Base-by-base conservation (phyloP, 2,329 filamentous ascomycete species). In the Orbilia quercus region DNA sequence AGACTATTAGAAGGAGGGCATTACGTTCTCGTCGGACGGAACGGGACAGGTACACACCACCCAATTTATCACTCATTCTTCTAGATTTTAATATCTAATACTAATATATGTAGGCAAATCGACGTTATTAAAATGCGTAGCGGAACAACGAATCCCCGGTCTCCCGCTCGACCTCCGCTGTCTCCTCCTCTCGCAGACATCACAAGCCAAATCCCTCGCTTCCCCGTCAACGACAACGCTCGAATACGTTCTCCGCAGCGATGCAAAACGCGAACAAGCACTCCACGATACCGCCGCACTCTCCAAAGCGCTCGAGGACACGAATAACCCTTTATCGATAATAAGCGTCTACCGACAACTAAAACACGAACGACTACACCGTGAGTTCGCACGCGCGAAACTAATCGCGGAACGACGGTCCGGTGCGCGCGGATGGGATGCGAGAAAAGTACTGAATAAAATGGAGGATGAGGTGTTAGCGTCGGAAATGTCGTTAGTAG, bases 21-120 rank as follows among this genome's bases (percentile, higher is more conserved):
- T 73, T 96, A 96, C 82, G 91, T 91, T 0, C 82, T 96, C 1
- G 83, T 94, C 18, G 92, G 91, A 0, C 85, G 90, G 5, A 96
- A 96, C 80, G 91, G 91, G 0, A 90, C 88, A 1, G 92, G 91
- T 4, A 96, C n/a, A n/a, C n/a, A n/a, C n/a, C n/a, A n/a, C n/a
- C n/a, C n/a, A n/a, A n/a, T n/a, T 50, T 23, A 14, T 38, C 36
- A 51, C 40, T n/a, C n/a, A n/a, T n/a, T n/a, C n/a, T n/a, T n/a
- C 40, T 12, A 2, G 16, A 25, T 6, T 25, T 28, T 20, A 51
- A 23, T 12, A 50, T 7, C 23, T 50, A 62, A 22, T 23, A 11
- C 45, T 3, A 48, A 90, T 18, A 28, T 50, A 11, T 36, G n/a
- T 18, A 63, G 60, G 60, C 6, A 73, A 74, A 57, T 74, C 67